Evolutionary conservation across 352 stramenopile genomes (phyloP), one percentile per base, ranked within the genome.

Genomic region (Phytophthora colocasiae): DNA sequence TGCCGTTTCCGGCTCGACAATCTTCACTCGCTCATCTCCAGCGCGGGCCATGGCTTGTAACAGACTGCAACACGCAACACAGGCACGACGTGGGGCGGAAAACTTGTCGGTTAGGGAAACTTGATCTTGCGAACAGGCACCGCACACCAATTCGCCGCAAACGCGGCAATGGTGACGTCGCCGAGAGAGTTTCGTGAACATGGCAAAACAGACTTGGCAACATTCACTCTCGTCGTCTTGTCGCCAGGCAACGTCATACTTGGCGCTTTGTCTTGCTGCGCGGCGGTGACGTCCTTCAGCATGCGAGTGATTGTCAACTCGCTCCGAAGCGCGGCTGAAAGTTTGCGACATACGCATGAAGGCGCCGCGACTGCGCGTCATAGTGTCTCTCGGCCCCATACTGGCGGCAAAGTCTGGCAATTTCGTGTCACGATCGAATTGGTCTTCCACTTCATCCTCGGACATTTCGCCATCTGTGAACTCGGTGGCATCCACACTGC

Each of bases 81-180:
- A 93, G 2, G 80, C 76, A 10, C 84, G 81, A 46, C 87, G 83
- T 26, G 84, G 80, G 0, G 69, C 66, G 24, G 75, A 50, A 56
- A 92, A 92, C 43, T 79, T 77, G 29, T 70, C 71, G 10, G 70
- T 69, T n/a, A 91, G 63, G 31, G 77, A 55, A 15, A 88, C 80
- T 48, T 87, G 79, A 63, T 90, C 84, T 39, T 71, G 70, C 27
- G 85, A 92, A 52, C 87, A 95, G 14, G 80, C 73, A 44, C 84
- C 83, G 46, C 87, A 95, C 38, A 95, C 78, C 44, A 95, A 64
- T 51, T 91, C 79, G 46, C 87, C 87, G 51, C 87, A 95, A 19
- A 93, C 71, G 46, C 87, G 83, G 60, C 87, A 95, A 54, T 95
- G 87, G 66, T 93, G 85, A 8, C 86, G 86, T 1, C 87, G 85